Conservation (phyloP, 1,284 basidiomycete species). For the Fomitopsis betulina region DNA sequence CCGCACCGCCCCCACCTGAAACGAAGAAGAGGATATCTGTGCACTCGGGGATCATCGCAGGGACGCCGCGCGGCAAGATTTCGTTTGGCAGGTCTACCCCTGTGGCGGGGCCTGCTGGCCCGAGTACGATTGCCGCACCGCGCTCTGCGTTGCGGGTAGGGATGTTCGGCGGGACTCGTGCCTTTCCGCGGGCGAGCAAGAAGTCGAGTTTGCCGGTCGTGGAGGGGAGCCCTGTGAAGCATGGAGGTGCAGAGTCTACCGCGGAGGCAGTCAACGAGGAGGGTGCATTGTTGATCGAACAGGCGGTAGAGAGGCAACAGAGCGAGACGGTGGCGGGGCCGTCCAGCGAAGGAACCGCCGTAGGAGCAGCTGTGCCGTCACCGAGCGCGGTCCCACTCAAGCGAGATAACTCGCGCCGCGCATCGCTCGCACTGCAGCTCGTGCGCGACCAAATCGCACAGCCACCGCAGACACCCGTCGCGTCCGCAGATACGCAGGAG, state of each 20-base stretch:
- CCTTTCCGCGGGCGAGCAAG: slow-evolving; percentile 52
- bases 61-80: slow-evolving; percentile 10
- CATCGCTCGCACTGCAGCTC: slow-evolving; percentile 50
- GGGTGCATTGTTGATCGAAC: background rate
- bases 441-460: slow-evolving; percentile 40
- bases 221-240: slow-evolving; percentile 32
- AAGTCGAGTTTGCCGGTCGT: slow-evolving; percentile 52
- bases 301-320: background rate
- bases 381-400: slow-evolving; percentile 7
- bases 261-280: slow-evolving; percentile 1
- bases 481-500: background rate
- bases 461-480: slow-evolving; percentile 27
- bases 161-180: slow-evolving; percentile 15
- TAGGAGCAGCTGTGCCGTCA: background rate
- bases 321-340: background rate
- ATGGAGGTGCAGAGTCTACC: slow-evolving; percentile 9
- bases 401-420: slow-evolving; percentile 44
- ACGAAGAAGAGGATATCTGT: slow-evolving; percentile 12
- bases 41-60: slow-evolving; percentile 12
- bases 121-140: slow-evolving; percentile 11
- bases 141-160: slow-evolving; percentile 9
- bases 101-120: background rate
- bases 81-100: slow-evolving; percentile 17
- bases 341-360: background rate
- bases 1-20: background rate